phyloP scores from a whole-genome alignment of 106 monocot genomes.

The Dendrobium huoshanense region DNA sequence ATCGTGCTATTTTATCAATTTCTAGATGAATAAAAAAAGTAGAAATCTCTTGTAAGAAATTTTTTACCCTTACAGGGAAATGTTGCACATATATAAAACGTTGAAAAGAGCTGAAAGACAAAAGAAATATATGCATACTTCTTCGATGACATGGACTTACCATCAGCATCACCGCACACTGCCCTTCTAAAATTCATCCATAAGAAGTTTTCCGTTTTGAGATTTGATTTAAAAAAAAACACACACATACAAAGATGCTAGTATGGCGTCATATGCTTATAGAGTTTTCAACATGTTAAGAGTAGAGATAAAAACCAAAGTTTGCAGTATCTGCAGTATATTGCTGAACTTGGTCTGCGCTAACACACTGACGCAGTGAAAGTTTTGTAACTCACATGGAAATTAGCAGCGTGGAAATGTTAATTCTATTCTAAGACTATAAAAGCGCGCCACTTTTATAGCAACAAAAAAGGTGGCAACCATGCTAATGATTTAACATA shows the following conservation, averaged over 20 bases:
- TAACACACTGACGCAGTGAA: neutral
- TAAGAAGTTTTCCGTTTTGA: neutral
- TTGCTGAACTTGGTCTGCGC: neutral
- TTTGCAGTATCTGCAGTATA: neutral
- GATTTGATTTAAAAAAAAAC: neutral
- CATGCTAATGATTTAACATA: neutral
- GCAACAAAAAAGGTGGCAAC: neutral
- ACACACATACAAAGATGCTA: neutral
- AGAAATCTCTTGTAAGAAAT: neutral
- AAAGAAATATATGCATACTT: neutral
- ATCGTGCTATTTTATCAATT: constrained; percentile 10
- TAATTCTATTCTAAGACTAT: neutral
- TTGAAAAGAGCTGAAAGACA: neutral
- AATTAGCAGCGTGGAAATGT: neutral
- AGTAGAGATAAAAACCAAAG: neutral
- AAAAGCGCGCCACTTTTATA: neutral
- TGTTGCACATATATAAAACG: neutral
- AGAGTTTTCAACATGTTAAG: neutral
- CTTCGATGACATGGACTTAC: neutral
- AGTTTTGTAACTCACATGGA: neutral
- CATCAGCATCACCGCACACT: neutral
- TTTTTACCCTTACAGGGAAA: neutral
- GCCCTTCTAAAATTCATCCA: neutral
- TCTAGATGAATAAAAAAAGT: neutral
- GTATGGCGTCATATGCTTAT: neutral